Conservation (phyloP, 2,329 filamentous ascomycete genomes). For the Diplodia intermedia region DNA sequence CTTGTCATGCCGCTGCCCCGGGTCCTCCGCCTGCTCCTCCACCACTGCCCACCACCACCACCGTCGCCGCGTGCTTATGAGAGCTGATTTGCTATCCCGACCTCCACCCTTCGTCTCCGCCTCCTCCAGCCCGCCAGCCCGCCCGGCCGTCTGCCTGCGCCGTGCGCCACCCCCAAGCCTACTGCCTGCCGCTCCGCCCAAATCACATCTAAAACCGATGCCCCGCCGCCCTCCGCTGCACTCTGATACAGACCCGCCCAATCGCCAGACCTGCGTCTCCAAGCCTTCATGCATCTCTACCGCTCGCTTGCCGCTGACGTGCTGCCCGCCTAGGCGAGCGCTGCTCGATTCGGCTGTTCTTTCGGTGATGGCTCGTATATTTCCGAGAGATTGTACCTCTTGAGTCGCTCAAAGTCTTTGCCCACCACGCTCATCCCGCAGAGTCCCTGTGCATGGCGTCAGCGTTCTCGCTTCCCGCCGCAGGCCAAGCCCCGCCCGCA, state of each 20-base stretch:
- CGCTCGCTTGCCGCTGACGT: neutral
- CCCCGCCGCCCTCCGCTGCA: constrained; percentile 21
- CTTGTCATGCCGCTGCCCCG: constrained; percentile 19
- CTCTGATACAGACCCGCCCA: constrained; percentile 11
- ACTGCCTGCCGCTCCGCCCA: constrained; percentile 7
- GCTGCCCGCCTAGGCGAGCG: neutral
- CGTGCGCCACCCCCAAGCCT: constrained; percentile 11
- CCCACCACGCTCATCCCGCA: constrained; percentile 82
- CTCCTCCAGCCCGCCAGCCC: constrained; percentile 6
- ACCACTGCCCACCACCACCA: neutral
- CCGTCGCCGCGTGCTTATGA: constrained; percentile 1
- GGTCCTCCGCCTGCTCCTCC: neutral
- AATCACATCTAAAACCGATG: neutral
- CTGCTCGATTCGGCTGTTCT: constrained; percentile 37
- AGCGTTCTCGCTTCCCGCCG: constrained; percentile 33
- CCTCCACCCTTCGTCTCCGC: constrained; percentile 22
- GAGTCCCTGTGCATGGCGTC: constrained; percentile 62
- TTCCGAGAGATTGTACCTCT: constrained; percentile 79
- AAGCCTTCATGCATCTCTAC: constrained; percentile 7
- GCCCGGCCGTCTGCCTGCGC: constrained; percentile 15
- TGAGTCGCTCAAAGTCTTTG: constrained; percentile 74
- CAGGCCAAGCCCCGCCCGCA: neutral
- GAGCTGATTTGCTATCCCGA: constrained; percentile 20
- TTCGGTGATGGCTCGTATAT: constrained; percentile 64
- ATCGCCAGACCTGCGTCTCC: neutral